phyloP scores from a whole-genome alignment of 2,329 filamentous ascomycete species.

The Verticillium nubilum region DNA sequence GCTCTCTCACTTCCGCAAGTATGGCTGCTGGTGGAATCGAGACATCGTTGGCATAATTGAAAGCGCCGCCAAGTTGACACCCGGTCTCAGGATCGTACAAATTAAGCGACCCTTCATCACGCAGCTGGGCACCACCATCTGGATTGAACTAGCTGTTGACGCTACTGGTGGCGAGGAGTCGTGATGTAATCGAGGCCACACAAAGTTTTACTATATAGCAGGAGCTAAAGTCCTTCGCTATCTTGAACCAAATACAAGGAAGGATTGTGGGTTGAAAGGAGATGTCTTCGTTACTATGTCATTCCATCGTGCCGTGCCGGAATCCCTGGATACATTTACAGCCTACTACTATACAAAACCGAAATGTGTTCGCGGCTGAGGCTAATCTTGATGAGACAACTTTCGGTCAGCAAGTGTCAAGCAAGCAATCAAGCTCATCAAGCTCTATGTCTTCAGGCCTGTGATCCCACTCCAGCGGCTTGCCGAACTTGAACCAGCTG shows the following conservation, averaged over 20 bases:
- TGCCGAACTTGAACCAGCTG: conserved; percentile 40
- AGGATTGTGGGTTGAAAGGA: background rate
- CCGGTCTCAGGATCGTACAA: conserved; percentile 51
- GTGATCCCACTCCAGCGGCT: conserved; percentile 53
- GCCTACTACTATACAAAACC: background rate
- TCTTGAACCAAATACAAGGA: background rate
- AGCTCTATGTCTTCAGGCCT: conserved; percentile 87
- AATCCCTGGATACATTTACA: background rate
- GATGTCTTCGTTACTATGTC: background rate
- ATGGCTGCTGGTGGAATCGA: conserved; percentile 65
- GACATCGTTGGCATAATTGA: conserved; percentile 52
- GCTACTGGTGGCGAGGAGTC: conserved; percentile 2
- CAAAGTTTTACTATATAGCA: background rate
- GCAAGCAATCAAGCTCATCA: conserved; percentile 84
- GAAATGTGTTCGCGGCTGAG: too few relatives aligned
- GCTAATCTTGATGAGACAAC: too few relatives aligned
- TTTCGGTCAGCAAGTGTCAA: conserved; percentile 62
- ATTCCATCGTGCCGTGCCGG: background rate
- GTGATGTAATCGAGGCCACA: conserved; percentile 1
- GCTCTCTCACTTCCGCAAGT: conserved; percentile 49
- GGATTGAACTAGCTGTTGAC: conserved; percentile 48
- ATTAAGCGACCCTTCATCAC: conserved; percentile 45
- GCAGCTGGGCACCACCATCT: conserved; percentile 53
- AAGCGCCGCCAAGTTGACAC: conserved; percentile 39
- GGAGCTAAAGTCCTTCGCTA: background rate